Conservation (phyloP, 1,284 basidiomycete species). For the Ustanciosporium gigantosporum region DNA sequence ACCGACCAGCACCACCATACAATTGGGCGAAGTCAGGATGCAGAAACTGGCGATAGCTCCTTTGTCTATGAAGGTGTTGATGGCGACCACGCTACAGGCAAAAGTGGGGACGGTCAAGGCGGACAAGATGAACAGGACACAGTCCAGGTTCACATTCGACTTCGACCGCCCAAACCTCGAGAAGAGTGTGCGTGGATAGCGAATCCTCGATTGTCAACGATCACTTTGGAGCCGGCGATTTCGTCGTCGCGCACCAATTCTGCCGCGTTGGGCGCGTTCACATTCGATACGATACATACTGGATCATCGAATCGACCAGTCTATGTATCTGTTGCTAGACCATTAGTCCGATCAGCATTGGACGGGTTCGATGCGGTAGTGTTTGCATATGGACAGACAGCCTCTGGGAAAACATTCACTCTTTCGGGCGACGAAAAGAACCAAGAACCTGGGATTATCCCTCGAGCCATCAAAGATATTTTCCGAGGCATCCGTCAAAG, state of each 20-base stretch:
- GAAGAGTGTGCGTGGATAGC: slow-evolving; percentile 54
- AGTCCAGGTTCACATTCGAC: slow-evolving; percentile 49
- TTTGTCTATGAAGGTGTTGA: slow-evolving; percentile 49
- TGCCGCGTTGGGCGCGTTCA: slow-evolving; percentile 40
- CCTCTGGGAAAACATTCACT: slow-evolving; percentile 57
- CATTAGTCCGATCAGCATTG: slow-evolving; percentile 69
- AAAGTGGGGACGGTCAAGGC: background rate
- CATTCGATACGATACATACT: slow-evolving; percentile 73
- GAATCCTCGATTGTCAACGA: slow-evolving; percentile 17
- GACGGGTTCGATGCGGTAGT: slow-evolving; percentile 56
- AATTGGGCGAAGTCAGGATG: too few species aligned
- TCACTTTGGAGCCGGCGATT: slow-evolving; percentile 41
- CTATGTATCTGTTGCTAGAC: slow-evolving; percentile 80
- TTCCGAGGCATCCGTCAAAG: slow-evolving; percentile 62
- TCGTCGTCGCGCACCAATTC: slow-evolving; percentile 29
- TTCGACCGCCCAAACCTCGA: slow-evolving; percentile 31
- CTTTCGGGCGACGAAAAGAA: slow-evolving; percentile 44
- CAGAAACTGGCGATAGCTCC: slow-evolving; percentile 33
- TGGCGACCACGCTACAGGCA: too few species aligned
- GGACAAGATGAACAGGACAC: slow-evolving; percentile 11
- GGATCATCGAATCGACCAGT: slow-evolving; percentile 81
- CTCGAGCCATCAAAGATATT: slow-evolving; percentile 48
- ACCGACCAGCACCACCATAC: background rate
- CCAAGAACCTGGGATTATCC: slow-evolving; percentile 64
- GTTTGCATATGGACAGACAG: slow-evolving; percentile 61